Conservation (phyloP, 345 rosid species). For the Aegle marmelos region DNA sequence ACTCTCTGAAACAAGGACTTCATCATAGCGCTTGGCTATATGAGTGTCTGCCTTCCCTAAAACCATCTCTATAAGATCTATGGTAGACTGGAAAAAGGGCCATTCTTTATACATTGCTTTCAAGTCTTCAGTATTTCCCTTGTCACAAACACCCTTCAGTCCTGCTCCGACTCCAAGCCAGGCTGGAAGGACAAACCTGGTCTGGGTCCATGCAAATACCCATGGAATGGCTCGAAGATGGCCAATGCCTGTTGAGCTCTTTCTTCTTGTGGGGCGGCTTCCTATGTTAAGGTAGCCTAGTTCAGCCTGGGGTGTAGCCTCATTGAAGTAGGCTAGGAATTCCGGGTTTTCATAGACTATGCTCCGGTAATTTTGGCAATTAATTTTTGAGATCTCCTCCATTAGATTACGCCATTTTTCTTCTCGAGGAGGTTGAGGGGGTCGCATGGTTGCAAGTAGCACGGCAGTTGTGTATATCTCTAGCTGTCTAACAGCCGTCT, state of each 20-base stretch:
- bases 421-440: constrained; percentile 90
- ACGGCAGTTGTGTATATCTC: constrained; percentile 98
- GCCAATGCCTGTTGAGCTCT: constrained; percentile 83
- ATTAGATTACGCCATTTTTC: constrained; percentile 88
- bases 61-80: constrained; percentile 97
- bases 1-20: constrained; percentile 70
- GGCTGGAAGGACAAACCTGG: constrained; percentile 96
- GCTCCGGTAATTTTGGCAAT: constrained; percentile 70
- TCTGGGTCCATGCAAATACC: constrained; percentile 98
- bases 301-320: constrained; percentile 98
- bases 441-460: constrained; percentile 79
- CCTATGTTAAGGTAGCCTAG: constrained; percentile 94
- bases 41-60: constrained; percentile 83
- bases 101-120: constrained; percentile 88
- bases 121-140: constrained; percentile 72
- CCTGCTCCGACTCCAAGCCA: constrained; percentile 99
- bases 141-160: constrained; percentile 69
- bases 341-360: constrained; percentile 90
- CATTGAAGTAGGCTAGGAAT: constrained; percentile 85
- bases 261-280: constrained; percentile 89
- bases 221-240: constrained; percentile 98
- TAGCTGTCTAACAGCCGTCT: constrained; percentile 84
- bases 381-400: constrained; percentile 90
- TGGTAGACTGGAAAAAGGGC: constrained; percentile 91
- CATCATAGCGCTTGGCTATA: constrained; percentile 87